Evolutionary conservation across 2,329 filamentous ascomycete genomes (phyloP).

Genomic region (Ophiostoma sp.): DNA sequence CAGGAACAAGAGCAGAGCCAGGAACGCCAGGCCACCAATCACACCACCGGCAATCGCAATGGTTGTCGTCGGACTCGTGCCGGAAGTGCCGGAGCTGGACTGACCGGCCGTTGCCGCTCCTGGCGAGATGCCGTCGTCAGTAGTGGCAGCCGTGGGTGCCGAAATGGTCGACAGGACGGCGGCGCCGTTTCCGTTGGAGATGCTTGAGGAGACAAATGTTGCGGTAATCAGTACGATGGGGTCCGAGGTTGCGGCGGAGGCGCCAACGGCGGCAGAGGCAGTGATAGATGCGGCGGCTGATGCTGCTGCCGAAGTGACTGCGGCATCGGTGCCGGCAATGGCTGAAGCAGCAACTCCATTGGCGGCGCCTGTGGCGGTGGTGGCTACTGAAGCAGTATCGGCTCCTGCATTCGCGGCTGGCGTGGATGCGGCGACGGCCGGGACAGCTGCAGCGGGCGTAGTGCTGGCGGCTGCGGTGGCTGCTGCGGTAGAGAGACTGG

Average conservation of each 20-base stretch:
- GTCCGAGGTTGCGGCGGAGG: not conserved
- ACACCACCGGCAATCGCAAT: conserved; percentile 48
- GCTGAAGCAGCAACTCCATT: not conserved
- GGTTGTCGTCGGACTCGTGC: conserved; percentile 30
- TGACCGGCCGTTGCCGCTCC: not conserved
- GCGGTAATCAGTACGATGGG: not conserved
- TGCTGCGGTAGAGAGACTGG: conserved; percentile 27
- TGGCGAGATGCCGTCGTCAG: not conserved
- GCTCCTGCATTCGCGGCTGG: not conserved
- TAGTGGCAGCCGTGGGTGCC: not conserved
- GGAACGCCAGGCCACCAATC: conserved; percentile 44
- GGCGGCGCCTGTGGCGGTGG: not conserved
- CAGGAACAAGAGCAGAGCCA: conserved; percentile 43
- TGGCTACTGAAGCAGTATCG: not conserved
- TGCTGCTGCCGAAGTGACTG: conserved; percentile 19
- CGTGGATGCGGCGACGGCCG: not conserved
- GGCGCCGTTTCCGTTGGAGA: not conserved
- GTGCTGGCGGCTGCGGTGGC: conserved; percentile 8
- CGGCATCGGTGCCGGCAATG: conserved; percentile 2
- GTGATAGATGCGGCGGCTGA: conserved; percentile 19
- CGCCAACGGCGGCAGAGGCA: not conserved
- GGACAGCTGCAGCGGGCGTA: conserved; percentile 18
- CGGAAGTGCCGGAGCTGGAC: conserved; percentile 12
- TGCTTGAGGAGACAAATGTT: not conserved
- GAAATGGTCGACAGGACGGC: not conserved